Conservation (phyloP, 768 basidiomycete species). For the Kwoniella europaea region DNA sequence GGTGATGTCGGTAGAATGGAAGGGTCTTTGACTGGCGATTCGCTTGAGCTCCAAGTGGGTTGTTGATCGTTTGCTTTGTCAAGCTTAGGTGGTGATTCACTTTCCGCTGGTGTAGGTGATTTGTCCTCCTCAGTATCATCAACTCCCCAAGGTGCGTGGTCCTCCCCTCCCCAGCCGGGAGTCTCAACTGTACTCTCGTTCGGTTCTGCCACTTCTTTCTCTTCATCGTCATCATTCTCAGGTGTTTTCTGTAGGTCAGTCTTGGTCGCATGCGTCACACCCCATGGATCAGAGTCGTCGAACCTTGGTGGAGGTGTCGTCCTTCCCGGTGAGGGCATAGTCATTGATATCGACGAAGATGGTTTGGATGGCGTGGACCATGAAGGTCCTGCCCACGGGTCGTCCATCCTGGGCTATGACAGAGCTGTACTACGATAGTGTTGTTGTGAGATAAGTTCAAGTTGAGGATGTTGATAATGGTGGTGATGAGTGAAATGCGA, state of each 20-base stretch:
- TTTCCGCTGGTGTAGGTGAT: neutral
- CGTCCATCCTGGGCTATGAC: constrained; percentile 29
- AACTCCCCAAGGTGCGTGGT: neutral
- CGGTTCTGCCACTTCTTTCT: neutral
- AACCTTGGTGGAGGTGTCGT: constrained; percentile 24
- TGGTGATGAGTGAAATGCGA: neutral
- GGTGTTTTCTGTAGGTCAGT: neutral
- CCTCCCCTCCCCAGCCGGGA: constrained; percentile 2
- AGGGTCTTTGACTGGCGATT: neutral
- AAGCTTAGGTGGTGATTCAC: neutral
- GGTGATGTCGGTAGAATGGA: neutral
- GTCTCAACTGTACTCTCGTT: neutral
- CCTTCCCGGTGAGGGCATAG: constrained; percentile 3
- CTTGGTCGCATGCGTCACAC: constrained; percentile 19
- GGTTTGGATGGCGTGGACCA: constrained; percentile 40
- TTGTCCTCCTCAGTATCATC: neutral
- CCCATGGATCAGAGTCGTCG: constrained; percentile 48
- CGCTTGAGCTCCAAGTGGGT: neutral
- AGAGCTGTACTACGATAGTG: neutral
- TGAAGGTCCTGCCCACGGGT: constrained; percentile 49
- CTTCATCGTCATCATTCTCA: neutral
- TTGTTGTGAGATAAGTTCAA: neutral
- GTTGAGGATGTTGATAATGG: neutral
- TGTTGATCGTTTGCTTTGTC: neutral
- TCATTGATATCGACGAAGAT: constrained; percentile 18